These are phyloP conservation scores for Leccinum incarnatum DNA, from an alignment of 768 basidiomycete species.

Conservation along the genomic window DNA sequence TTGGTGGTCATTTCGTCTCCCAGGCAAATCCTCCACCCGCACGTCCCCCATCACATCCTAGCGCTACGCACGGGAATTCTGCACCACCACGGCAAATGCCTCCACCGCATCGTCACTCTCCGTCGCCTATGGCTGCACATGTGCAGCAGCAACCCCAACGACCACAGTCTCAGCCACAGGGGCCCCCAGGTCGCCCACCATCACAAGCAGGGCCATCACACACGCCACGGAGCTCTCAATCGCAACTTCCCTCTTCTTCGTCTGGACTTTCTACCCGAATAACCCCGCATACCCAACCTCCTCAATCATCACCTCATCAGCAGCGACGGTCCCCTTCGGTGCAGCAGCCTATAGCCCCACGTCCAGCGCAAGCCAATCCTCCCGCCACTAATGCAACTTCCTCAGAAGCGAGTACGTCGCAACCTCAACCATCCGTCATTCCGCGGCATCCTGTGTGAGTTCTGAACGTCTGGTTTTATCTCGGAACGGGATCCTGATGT, in stretches of 20 bases:
- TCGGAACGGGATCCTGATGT: slow-evolving; percentile 14
- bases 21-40: slow-evolving; percentile 41
- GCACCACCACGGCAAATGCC: slow-evolving; percentile 34
- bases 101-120: slow-evolving; percentile 44
- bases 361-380: slow-evolving; percentile 31
- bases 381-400: slow-evolving; percentile 24
- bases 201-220: slow-evolving; percentile 48
- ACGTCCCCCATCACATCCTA: slow-evolving; percentile 46
- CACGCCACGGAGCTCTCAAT: slow-evolving; percentile 44
- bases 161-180: slow-evolving; percentile 61
- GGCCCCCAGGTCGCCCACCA: slow-evolving; percentile 45
- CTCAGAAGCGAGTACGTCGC: slow-evolving; percentile 18
- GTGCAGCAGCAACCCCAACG: slow-evolving; percentile 41
- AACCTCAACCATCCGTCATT: background rate
- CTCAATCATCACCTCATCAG: slow-evolving; percentile 33
- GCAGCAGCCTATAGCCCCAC: slow-evolving; percentile 37
- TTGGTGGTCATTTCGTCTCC: slow-evolving; percentile 32
- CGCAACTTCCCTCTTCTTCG: slow-evolving; percentile 34
- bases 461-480: background rate
- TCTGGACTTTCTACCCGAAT: slow-evolving; percentile 32
- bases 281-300: slow-evolving; percentile 33
- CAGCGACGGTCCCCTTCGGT: slow-evolving; percentile 34
- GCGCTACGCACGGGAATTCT: slow-evolving; percentile 28
- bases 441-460: slow-evolving; percentile 25
- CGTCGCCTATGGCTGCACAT: slow-evolving; percentile 41